Conservation (phyloP, 2,329 filamentous ascomycete genomes). For the Drechslera avenae region DNA sequence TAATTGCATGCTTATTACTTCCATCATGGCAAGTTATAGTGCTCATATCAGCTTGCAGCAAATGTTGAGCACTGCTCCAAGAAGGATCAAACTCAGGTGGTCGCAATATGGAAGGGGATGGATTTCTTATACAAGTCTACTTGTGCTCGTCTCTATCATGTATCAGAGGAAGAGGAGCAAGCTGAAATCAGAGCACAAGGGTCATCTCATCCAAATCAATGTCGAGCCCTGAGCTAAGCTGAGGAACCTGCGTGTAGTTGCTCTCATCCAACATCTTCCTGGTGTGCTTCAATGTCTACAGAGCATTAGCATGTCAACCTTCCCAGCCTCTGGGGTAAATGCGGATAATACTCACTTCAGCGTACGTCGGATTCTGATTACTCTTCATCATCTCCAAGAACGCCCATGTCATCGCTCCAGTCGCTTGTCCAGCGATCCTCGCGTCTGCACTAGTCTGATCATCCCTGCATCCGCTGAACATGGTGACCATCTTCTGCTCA, state of each 20-base stretch:
- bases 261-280: conserved; percentile 46
- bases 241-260: conserved; percentile 53
- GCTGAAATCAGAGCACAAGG: conserved; percentile 32
- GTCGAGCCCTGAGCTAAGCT: conserved; percentile 51
- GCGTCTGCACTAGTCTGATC: conserved; percentile 59
- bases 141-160: no score
- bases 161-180: no score
- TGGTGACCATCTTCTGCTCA: conserved; percentile 56
- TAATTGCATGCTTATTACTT: no score
- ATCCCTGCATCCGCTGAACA: conserved; percentile 59
- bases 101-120: no score
- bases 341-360: conserved; percentile 39
- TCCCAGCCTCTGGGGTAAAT: not conserved
- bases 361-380: conserved; percentile 46
- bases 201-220: conserved; percentile 49
- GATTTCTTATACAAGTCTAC: no score
- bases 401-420: conserved; percentile 57
- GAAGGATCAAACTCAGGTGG: no score
- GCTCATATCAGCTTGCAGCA: no score
- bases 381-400: conserved; percentile 53
- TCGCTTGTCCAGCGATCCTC: conserved; percentile 51
- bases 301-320: not conserved
- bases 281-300: conserved; percentile 48
- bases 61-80: no score
- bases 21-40: no score